These are phyloP conservation scores for Cercospora beticola DNA, from an alignment of 2,329 filamentous ascomycete species.

Conservation along the genomic window DNA sequence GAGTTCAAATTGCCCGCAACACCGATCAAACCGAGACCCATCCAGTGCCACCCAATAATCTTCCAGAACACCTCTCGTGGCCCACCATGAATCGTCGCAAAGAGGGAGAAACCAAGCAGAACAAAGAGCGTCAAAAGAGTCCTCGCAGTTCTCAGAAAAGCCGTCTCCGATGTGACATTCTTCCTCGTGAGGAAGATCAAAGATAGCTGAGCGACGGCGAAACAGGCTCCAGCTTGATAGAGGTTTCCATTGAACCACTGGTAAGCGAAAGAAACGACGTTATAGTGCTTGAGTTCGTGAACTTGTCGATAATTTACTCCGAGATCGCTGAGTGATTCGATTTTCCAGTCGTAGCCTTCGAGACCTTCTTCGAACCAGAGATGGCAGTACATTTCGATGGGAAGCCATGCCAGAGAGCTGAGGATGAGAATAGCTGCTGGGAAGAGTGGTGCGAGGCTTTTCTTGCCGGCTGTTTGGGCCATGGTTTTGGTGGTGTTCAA, in stretches of 20 bases:
- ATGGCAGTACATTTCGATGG: slow-evolving; percentile 18
- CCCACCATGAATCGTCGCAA: slow-evolving; percentile 23
- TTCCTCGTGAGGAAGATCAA: slow-evolving; percentile 15
- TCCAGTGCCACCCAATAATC: slow-evolving; percentile 30
- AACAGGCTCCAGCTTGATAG: slow-evolving; percentile 19
- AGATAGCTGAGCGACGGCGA: slow-evolving; percentile 18
- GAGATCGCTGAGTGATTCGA: slow-evolving; percentile 25
- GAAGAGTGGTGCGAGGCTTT: slow-evolving; percentile 11
- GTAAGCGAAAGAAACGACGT: slow-evolving; percentile 18
- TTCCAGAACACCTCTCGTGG: slow-evolving; percentile 25
- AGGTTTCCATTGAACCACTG: slow-evolving; percentile 20
- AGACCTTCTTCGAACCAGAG: slow-evolving; percentile 16
- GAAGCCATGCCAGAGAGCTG: slow-evolving; percentile 12
- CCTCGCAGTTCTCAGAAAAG: slow-evolving; percentile 14
- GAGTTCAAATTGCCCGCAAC: slow-evolving; percentile 26
- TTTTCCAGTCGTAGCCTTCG: slow-evolving; percentile 18
- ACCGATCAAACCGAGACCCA: slow-evolving; percentile 14
- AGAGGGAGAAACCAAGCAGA: slow-evolving; percentile 21
- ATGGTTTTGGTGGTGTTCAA: not conserved
- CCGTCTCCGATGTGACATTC: not conserved
- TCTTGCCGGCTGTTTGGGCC: not conserved
- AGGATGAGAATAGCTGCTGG: slow-evolving; percentile 16
- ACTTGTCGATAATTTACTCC: slow-evolving; percentile 29
- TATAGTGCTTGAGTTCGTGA: slow-evolving; percentile 27
- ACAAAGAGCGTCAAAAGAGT: slow-evolving; percentile 17